Percentiles rank a stretch among this genome's conserved stretches.
Evolutionary conservation across 2,329 filamentous ascomycete genomes (phyloP).

Genomic region (Curvularia sp.): DNA sequence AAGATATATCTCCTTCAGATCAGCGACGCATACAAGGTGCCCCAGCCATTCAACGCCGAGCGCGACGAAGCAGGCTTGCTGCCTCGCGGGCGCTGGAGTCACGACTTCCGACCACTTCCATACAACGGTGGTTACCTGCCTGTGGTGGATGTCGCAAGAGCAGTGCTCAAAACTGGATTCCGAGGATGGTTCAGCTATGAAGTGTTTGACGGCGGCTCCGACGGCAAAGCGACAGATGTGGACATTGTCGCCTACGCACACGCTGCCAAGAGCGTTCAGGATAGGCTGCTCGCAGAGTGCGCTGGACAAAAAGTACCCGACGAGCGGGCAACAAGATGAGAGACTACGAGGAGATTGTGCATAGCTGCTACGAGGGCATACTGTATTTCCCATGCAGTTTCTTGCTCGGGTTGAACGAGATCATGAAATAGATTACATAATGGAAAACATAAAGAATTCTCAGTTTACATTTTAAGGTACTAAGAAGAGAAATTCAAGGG

Average conservation of each 20-base stretch:
- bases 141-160: conserved; percentile 68
- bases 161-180: conserved; percentile 73
- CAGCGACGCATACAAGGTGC: conserved; percentile 73
- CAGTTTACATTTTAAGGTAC: no score
- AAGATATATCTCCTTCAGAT: conserved; percentile 80
- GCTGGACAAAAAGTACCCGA: conserved; percentile 31
- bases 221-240: conserved; percentile 62
- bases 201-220: conserved; percentile 69
- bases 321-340: conserved; percentile 22
- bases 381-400: not conserved
- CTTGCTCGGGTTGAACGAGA: not conserved
- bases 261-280: conserved; percentile 60
- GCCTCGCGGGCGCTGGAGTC: conserved; percentile 73
- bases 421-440: not conserved
- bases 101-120: conserved; percentile 72
- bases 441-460: not conserved
- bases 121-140: conserved; percentile 76
- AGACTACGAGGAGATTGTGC: not conserved
- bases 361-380: not conserved
- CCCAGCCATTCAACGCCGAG: conserved; percentile 61
- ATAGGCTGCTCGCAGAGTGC: conserved; percentile 47
- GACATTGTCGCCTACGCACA: conserved; percentile 60
- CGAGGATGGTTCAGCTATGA: conserved; percentile 72
- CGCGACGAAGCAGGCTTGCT: conserved; percentile 61
- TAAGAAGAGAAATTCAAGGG: no score